phyloP scores from a whole-genome alignment of 345 rosid species.

The Bruguiera sexangula region DNA sequence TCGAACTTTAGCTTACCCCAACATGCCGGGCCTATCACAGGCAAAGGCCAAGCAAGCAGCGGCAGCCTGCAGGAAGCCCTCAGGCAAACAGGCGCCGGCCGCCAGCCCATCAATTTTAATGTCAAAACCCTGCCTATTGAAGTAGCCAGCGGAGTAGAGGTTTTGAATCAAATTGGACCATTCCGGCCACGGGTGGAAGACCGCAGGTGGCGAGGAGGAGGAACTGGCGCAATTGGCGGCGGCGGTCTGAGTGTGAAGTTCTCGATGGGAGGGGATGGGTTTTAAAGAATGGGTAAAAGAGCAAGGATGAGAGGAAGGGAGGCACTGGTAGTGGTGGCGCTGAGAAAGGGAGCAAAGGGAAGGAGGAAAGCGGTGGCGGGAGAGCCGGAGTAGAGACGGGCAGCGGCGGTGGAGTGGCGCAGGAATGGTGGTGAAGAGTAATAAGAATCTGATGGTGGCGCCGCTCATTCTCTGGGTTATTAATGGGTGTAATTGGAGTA shows the following conservation, averaged over 20 bases:
- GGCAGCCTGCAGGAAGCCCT: slow-evolving; percentile 49
- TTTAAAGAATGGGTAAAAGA: neutral
- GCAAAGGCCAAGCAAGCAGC: slow-evolving; percentile 67
- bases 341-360: neutral
- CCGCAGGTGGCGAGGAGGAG: neutral
- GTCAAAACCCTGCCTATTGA: slow-evolving; percentile 4
- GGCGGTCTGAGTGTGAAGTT: neutral
- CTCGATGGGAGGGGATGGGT: neutral
- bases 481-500: neutral
- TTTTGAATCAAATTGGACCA: slow-evolving; percentile 15
- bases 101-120: slow-evolving; percentile 28
- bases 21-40: slow-evolving; percentile 46
- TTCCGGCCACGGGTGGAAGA: slow-evolving; percentile 13
- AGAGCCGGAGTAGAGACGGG: neutral
- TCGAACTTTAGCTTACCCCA: slow-evolving; percentile 38
- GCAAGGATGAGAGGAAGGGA: neutral
- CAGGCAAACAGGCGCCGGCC: slow-evolving; percentile 36
- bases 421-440: neutral
- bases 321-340: neutral
- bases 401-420: neutral
- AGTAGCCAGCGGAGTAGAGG: slow-evolving; percentile 16
- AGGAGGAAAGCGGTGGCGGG: neutral
- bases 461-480: neutral
- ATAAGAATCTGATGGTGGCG: neutral
- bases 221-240: too few species aligned